These are phyloP conservation scores for Dunaliella primolecta DNA, from an alignment of 139 green algal genomes.

Conservation along the genomic window DNA sequence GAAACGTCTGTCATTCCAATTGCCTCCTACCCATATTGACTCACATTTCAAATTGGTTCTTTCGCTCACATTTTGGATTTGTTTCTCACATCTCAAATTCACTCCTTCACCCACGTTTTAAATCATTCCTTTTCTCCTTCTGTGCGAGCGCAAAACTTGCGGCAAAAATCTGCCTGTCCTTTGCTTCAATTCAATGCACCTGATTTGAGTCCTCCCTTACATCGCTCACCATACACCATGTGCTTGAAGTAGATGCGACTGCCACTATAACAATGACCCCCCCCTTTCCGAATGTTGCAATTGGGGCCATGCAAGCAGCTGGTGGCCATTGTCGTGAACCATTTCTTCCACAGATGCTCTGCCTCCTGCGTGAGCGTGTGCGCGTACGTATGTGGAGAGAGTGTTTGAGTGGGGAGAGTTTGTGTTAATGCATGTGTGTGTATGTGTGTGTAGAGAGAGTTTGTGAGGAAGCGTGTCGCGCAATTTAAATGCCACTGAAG, in stretches of 20 bases:
- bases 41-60: background rate
- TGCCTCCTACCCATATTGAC: no score
- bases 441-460: background rate
- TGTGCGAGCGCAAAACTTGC: no score
- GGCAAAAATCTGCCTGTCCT: no score
- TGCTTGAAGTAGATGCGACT: slow-evolving; percentile 13
- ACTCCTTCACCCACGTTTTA: no score
- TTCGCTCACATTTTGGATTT: background rate
- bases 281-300: background rate
- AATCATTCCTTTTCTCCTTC: no score
- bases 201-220: no score
- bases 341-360: slow-evolving; percentile 14
- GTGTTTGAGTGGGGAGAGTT: no score
- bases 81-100: no score
- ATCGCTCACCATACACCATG: slow-evolving; percentile 13
- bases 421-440: background rate
- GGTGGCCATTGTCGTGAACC: background rate
- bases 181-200: no score
- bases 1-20: background rate
- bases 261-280: background rate
- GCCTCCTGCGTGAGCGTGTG: slow-evolving; percentile 1
- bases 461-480: no score
- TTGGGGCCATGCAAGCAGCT: slow-evolving; percentile 21
- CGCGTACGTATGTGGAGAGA: background rate
- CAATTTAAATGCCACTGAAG: no score